Evolutionary conservation across 169 alveolate species (phyloP), one percentile per base, ranked within the genome.

Genomic region (Eimeria praecox): DNA sequence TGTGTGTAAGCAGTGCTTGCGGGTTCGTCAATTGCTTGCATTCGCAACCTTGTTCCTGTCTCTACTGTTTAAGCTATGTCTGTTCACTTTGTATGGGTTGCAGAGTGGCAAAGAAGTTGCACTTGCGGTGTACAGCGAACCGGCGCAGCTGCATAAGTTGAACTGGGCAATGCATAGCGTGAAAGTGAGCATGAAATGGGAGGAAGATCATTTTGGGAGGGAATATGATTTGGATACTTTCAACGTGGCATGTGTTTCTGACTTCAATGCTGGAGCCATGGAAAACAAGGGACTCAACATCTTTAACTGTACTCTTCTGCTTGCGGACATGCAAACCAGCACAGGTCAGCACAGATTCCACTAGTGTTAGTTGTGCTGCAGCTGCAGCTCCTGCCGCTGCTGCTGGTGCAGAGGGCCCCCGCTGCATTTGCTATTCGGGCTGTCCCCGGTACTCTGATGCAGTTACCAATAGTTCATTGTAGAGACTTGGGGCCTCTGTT

Each of bases 241-340:
- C 96, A 98, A 98, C 97, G 97, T 98, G 44, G 99, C 98, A 9
- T 98, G 99, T 35, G 99, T 98, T 20, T 95, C 98, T 54, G 99
- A 98, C 73, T 98, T 98, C 96, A 98, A 98, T 97, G 97, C 97
- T 90, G 99, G 99, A 5, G 99, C 99, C 40, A 98, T 98, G 99
- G 99, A 98, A 94, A 98, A 98, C 98, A 98, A 98, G 94, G 98
- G 99, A 44, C 96, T 98, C 91, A 98, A 98, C 95, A 97, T 98
- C 33, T 98, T 98, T 96, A 98, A 98, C 97, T 97, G 98, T 0
- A 96, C 98, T 64, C 97, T 98, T 40, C 97, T 98, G 75, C 95
- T 98, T 95, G 99, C 99, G 3, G 97, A 98, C 62, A 98, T 96
- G 42, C 96, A 97, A 88, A 97, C 98, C 27, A 97, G 99, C 42